Conservation (phyloP, 1,139 yeast species). For the Suhomyces choctaworum region DNA sequence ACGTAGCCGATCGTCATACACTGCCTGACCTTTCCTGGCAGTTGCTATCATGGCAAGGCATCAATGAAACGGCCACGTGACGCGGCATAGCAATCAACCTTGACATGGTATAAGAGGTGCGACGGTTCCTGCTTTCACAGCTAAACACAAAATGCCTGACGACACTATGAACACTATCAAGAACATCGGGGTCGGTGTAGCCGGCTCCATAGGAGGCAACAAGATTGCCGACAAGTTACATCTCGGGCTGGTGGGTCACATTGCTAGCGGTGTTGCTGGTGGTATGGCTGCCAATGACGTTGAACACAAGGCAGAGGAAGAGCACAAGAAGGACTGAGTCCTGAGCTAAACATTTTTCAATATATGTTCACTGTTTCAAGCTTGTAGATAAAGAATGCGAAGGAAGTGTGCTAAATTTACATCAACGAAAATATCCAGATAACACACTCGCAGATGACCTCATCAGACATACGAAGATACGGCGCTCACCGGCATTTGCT, state of each 20-base stretch:
- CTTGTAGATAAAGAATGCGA: no score
- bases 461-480: no score
- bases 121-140: no score
- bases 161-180: conserved; percentile 26
- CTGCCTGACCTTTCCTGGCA: no score
- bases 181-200: conserved; percentile 32
- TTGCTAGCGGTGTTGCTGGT: conserved; percentile 37
- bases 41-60: background rate
- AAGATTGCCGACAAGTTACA: conserved; percentile 38
- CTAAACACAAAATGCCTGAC: conserved; percentile 6
- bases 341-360: no score
- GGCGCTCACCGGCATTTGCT: no score
- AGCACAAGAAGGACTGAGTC: conserved; percentile 9
- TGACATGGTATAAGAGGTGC: background rate
- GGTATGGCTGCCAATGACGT: conserved; percentile 34
- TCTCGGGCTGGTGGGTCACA: conserved; percentile 37
- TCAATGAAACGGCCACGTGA: background rate
- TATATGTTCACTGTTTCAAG: no score
- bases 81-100: background rate
- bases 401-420: no score
- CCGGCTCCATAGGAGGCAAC: conserved; percentile 35
- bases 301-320: conserved; percentile 32
- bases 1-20: no score
- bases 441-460: no score
- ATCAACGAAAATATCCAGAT: no score